Evolutionary conservation across 192 early-diverging fungal species (phyloP).

Genomic region (Endogone sp.): DNA sequence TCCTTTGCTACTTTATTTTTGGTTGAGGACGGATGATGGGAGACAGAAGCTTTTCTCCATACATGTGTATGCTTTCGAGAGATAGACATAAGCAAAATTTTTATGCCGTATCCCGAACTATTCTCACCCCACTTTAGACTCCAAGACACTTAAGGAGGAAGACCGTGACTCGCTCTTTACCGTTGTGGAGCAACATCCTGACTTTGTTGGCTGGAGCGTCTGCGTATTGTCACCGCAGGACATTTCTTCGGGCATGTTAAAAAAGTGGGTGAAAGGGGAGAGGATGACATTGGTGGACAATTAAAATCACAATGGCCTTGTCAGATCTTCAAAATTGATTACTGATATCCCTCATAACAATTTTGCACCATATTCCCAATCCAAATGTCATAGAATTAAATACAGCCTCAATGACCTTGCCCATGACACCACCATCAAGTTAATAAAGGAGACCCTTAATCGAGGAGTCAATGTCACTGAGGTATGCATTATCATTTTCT

Average conservation of each 20-base stretch:
- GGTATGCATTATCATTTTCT: slow-evolving; percentile 40
- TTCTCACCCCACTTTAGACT: too few relatives aligned
- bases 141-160: slow-evolving; percentile 85
- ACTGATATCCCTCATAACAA: not conserved
- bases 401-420: slow-evolving; percentile 93
- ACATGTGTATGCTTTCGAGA: too few relatives aligned
- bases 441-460: slow-evolving; percentile 66
- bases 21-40: too few relatives aligned
- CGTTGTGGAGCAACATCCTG: slow-evolving; percentile 46
- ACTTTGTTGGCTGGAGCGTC: slow-evolving; percentile 83
- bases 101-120: too few relatives aligned
- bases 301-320: too few relatives aligned
- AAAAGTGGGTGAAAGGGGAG: slow-evolving; percentile 43
- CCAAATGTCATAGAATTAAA: slow-evolving; percentile 61
- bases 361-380: not conserved
- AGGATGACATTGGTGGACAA: too few relatives aligned
- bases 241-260: slow-evolving; percentile 89
- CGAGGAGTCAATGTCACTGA: slow-evolving; percentile 66
- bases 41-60: too few relatives aligned
- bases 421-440: slow-evolving; percentile 87
- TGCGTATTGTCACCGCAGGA: slow-evolving; percentile 82
- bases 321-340: slow-evolving; percentile 5
- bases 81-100: too few relatives aligned
- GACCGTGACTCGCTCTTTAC: slow-evolving; percentile 70
- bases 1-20: too few relatives aligned